Evolutionary conservation across 768 basidiomycete species (phyloP), one percentile per base, ranked within the genome.

Genomic region (Leccinum subgranulosum): DNA sequence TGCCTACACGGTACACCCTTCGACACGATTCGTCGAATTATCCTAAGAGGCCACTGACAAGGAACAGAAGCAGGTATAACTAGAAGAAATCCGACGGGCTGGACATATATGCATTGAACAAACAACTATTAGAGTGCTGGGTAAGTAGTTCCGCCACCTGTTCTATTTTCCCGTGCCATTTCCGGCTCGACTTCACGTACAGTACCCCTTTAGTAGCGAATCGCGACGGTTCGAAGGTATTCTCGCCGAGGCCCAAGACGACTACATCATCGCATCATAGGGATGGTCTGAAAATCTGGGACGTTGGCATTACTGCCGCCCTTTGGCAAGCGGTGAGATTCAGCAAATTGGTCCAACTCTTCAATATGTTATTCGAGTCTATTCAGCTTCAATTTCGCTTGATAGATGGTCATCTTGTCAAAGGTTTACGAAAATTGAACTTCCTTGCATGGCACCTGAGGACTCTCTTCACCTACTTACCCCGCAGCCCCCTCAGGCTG

Each of bases 231-330:
- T n/a, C n/a, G n/a, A n/a, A n/a, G n/a, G n/a, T n/a, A 5, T 34
- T 55, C 51, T 7, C 63, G 39, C 36, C 17, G 36, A 39, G 9
- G 39, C 55, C 1, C 60, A 64, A 33, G 60, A 53, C n/a, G 53
- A 56, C 5, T 70, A 71, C 59, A 17, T 52, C 43, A 15, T 50
- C 58, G 17, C 36, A 57, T 11, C 67, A 67, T 43, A 72, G 73
- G 4, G 57, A 63, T 7, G 74, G 73, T 4, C 62, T 72, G 33
- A 65, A 55, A 34, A 72, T 74, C 6, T 73, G 75, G 7, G 74
- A 77, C 49, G 69, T 75, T 4, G 71, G 72, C 3, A 62, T 75
- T 23, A 73, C 69, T 3, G 52, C 66, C 21, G 59, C 67, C 23
- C 52, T 73, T 25, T 73, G 66, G 64, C 63, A 69, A 43, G 50